Evolutionary conservation across 73 alveolate species (phyloP), one percentile per base, ranked within the genome.

Genomic region (Paramecium caudatum): DNA sequence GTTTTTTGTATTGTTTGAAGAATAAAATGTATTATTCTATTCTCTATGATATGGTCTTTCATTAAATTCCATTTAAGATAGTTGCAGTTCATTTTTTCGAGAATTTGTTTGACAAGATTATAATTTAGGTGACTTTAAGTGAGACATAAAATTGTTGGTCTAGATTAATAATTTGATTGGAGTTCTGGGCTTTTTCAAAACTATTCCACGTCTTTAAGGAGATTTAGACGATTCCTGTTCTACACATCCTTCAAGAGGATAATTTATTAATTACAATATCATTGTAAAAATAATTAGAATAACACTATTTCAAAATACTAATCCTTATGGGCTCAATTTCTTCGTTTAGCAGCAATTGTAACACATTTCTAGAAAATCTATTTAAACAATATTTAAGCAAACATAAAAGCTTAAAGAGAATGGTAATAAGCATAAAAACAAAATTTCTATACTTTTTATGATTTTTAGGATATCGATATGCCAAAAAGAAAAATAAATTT

Each of bases 171-270:
- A n/a, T 23, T 55, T 55, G 46, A 55, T 55, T 0, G 80, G 46
- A 55, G 23, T 0, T 27, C 80, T 37, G 30, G 30, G 30, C 23
- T 55, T 37, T 15, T 55, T 55, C 30, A 55, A 27, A 27, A 55
- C 5, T 12, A 55, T 55, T 17, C 45, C 46, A 10, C 46, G 8
- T 55, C 45, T 55, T 23, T 55, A 9, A 0, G 80, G 80, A 19
- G 80, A 55, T 25, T 55, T 55, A 4, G 46, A 55, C 1, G 23
- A 9, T 0, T 55, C 80, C 7, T 55, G 30, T 55, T 55, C 80
- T 1, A 55, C 80, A 21, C 46, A 27, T 55, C 80, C 80, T 21
- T 55, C 80, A 23, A 55, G 46, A 27, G 80, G 80, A 55, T 55
- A 55, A 55, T 55, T 55, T 12, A 55, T 55, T 55, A 55, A 55